Evolutionary conservation across 2,329 filamentous ascomycete genomes (phyloP), one percentile per base, ranked within the genome.

Genomic region (Penicillium sp.): DNA sequence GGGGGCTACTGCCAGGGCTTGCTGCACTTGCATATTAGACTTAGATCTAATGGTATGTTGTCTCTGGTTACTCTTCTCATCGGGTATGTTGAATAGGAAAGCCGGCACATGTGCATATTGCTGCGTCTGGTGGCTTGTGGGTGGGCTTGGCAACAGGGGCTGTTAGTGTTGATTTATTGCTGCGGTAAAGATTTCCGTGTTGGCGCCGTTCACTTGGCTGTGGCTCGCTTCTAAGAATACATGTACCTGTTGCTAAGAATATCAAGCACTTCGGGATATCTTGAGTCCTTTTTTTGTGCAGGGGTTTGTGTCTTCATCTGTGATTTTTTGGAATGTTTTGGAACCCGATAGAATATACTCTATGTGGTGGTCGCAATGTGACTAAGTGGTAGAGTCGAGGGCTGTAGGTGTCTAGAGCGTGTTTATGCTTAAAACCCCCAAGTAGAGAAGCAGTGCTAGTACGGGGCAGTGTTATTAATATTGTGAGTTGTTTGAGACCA

Each of bases 161-260:
- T 14, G 9, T 26, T 37, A 15, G 20, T 27, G 6, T 12, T 49
- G 31, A 43, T 44, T 50, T 46, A 46, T 47, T 43, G 46, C 20
- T 29, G 42, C 23, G 55, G 55, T 29, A 31, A 33, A 42, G 35
- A 22, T 31, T 42, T 22, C 26, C 48, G 18, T 33, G 15, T 43
- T 43, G 48, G 33, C 27, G 35, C 31, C 11, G 47, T 40, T n/a
- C 9, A 29, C 8, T 22, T 26, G n/a, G n/a, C 11, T 27, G 48
- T 50, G 48, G 48, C 48, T 42, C 42, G 48, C 25, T 50, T 27
- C 48, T 50, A 50, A 50, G 48, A 50, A 50, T 50, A 50, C 18
- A 47, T 33, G 15, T 35, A 35, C 31, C 31, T n/a, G 25, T 33
- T 46, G 25, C 25, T 20, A 31, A 27, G 44, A 29, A 31, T 25